Evolutionary conservation across 2,329 filamentous ascomycete genomes (phyloP), one percentile per base, ranked within the genome.

Genomic region (Gyromitra esculenta): DNA sequence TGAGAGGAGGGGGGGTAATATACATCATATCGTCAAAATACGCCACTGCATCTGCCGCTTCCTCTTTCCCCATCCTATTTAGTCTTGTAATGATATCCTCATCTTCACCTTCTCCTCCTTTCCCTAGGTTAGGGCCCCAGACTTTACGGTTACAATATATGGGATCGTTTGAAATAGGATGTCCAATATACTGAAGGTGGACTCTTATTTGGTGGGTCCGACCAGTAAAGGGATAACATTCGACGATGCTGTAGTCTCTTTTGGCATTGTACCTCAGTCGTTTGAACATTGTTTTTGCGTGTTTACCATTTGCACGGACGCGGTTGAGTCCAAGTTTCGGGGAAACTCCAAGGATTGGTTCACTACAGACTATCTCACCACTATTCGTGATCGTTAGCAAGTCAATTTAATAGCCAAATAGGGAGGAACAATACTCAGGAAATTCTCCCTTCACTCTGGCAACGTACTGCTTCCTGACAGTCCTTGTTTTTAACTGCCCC

Each of bases 61-160:
- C 94, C 15, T 94, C 91, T 84, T 98, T 98, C 79, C 96, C 96
- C 93, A 99, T 97, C 41, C 90, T 89, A 41, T 90, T 90, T 2
- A 99, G 88, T 0, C 93, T 89, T 21, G 90, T 90, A 83, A 99
- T 94, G 80, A 99, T 91, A 82, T 97, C 93, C 76, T 96, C 92
- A 83, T 99, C 96, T 37, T 81, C 77, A 5, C 79, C 79, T 54
- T 79, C 79, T 18, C 80, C 80, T 1, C 86, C 85, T 63, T 85
- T 88, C 15, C 93, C 96, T 0, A 99, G 88, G 8, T 91, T 88
- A 0, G 91, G 86, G 0, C 96, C 96, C 87, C 97, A 99, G 9
- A 99, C 96, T 73, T 90, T 90, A 82, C 93, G 90, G 82, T 99
- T 99, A 81, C 93, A 94, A 83, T 99, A 99, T 81, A 99, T 98